Conservation (phyloP, 2,329 filamentous ascomycete species). For the Curvularia eragrostidis region DNA sequence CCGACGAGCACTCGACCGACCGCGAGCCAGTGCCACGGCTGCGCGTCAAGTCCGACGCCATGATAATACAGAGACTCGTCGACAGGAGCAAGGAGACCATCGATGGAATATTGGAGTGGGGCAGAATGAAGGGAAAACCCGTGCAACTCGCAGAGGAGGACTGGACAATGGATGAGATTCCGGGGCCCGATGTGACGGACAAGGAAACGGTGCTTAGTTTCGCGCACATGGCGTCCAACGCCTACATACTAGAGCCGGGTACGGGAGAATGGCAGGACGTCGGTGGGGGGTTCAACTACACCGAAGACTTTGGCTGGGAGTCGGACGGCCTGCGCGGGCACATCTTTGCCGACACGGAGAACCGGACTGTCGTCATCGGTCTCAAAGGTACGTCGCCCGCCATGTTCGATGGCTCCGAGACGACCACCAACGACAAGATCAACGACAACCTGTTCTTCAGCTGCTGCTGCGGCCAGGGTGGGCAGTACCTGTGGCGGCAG, state of each 20-base stretch:
- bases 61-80: constrained; percentile 79
- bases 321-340: constrained; percentile 88
- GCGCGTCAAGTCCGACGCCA: constrained; percentile 65
- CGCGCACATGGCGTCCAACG: constrained; percentile 87
- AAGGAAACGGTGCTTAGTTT: constrained; percentile 83
- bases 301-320: constrained; percentile 91
- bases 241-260: constrained; percentile 78
- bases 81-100: constrained; percentile 80
- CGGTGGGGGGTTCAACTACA: constrained; percentile 79
- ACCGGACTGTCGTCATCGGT: constrained; percentile 87
- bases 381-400: constrained; percentile 89
- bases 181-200: constrained; percentile 82
- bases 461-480: constrained; percentile 95
- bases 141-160: constrained; percentile 73
- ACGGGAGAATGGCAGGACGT: constrained; percentile 78
- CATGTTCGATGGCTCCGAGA: constrained; percentile 95
- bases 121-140: constrained; percentile 71
- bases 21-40: constrained; percentile 55
- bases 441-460: constrained; percentile 99
- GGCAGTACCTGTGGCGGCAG: constrained; percentile 86
- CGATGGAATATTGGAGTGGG: constrained; percentile 77
- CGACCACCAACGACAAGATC: constrained; percentile 94
- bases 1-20: constrained; percentile 58
- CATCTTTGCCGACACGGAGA: constrained; percentile 85
- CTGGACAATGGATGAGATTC: constrained; percentile 82